phyloP scores from a whole-genome alignment of 1,284 basidiomycete species.

The Trichosporon ovoides region DNA sequence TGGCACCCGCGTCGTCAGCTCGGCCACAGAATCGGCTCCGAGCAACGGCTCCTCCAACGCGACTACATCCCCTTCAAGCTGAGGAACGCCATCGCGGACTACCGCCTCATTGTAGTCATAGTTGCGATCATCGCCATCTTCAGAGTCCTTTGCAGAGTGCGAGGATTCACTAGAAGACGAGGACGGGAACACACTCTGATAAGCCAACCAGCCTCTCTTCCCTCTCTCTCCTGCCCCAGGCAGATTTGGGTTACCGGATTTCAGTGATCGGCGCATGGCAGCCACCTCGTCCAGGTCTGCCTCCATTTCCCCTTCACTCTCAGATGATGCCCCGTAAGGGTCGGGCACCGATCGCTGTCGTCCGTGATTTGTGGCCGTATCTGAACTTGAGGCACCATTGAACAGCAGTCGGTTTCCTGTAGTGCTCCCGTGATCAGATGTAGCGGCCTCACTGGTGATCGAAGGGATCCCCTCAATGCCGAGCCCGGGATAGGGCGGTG shows the following conservation, averaged over 20 bases:
- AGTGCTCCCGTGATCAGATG: conserved; percentile 13
- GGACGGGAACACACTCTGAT: conserved; percentile 48
- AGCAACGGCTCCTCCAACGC: conserved; percentile 36
- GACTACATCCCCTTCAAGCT: neutral
- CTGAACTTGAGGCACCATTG: neutral
- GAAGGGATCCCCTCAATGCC: conserved; percentile 41
- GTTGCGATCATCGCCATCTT: conserved; percentile 26
- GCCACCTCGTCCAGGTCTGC: conserved; percentile 36
- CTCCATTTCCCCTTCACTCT: conserved; percentile 33
- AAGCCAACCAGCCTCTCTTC: conserved; percentile 48
- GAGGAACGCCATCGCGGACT: neutral
- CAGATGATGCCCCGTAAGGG: conserved; percentile 38
- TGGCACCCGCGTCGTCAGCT: conserved; percentile 27
- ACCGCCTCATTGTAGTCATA: neutral
- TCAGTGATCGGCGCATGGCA: conserved; percentile 29
- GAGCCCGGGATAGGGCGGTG: conserved; percentile 41
- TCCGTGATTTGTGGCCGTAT: neutral
- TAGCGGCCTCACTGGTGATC: conserved; percentile 18
- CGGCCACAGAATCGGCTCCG: conserved; percentile 30
- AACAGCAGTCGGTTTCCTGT: conserved; percentile 36
- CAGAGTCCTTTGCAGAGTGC: conserved; percentile 41
- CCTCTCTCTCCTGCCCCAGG: conserved; percentile 5
- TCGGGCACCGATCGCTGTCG: conserved; percentile 27
- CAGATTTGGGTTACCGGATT: neutral
- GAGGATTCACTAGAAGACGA: conserved; percentile 32